These are phyloP conservation scores for Ophiostoma perfectum DNA, from an alignment of 2,329 filamentous ascomycete genomes.

Conservation along the genomic window DNA sequence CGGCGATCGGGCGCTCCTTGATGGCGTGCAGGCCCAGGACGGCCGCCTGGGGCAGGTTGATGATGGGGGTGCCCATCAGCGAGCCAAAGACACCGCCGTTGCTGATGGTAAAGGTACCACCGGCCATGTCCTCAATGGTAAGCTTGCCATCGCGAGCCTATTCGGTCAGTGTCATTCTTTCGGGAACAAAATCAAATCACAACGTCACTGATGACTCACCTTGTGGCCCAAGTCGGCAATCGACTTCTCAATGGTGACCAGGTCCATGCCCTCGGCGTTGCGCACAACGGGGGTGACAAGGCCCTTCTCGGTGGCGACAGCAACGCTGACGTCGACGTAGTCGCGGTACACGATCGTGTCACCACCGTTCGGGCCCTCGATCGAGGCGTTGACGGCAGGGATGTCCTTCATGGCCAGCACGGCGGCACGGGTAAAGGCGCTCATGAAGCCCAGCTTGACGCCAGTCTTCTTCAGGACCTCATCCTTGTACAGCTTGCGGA, in stretches of 20 bases:
- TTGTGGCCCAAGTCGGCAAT: conserved; percentile 96
- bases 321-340: conserved; percentile 96
- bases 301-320: conserved; percentile 95
- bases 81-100: conserved; percentile 97
- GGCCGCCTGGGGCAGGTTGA: conserved; percentile 90
- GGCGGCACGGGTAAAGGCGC: conserved; percentile 85
- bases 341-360: conserved; percentile 98
- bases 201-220: conserved; percentile 31
- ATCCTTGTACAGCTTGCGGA: conserved; percentile 96
- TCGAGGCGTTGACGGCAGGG: conserved; percentile 92
- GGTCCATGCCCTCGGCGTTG: conserved; percentile 82
- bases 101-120: conserved; percentile 96
- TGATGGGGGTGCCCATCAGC: conserved; percentile 95
- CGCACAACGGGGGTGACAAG: conserved; percentile 94
- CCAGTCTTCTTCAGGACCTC: conserved; percentile 93
- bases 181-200: conserved; percentile 40
- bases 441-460: conserved; percentile 99
- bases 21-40: conserved; percentile 93
- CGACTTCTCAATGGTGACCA: conserved; percentile 82
- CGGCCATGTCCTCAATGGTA: conserved; percentile 98
- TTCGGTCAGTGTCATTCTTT: conserved; percentile 38
- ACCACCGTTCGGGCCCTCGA: conserved; percentile 88
- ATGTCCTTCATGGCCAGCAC: conserved; percentile 91
- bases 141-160: conserved; percentile 84
- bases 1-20: conserved; percentile 83